Conservation (phyloP, 2,329 filamentous ascomycete species). For the Aspergillus sp. region DNA sequence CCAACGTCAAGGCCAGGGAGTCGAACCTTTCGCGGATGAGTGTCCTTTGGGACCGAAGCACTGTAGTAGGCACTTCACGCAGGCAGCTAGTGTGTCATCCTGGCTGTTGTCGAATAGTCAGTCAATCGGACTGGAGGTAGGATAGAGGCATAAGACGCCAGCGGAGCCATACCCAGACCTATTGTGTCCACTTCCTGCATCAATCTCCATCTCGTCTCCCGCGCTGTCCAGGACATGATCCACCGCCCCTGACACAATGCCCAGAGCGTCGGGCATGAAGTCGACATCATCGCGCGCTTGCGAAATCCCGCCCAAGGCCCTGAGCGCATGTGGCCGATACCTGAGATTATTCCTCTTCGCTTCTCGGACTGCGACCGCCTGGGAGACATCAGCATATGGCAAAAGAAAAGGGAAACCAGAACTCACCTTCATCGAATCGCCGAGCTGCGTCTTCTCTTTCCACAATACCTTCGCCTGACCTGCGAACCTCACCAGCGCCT, state of each 20-base stretch:
- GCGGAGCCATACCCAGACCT: conserved; percentile 19
- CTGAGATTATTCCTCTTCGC: conserved; percentile 82
- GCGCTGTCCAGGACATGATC: conserved; percentile 44
- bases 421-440: conserved; percentile 58
- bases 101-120: conserved; percentile 12
- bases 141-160: background rate
- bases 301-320: conserved; percentile 63
- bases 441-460: conserved; percentile 49
- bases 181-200: conserved; percentile 40
- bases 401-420: conserved; percentile 3
- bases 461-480: conserved; percentile 53
- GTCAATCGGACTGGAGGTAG: conserved; percentile 1
- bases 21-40: conserved; percentile 17
- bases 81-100: conserved; percentile 30
- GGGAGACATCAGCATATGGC: conserved; percentile 11
- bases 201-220: conserved; percentile 61
- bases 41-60: conserved; percentile 24
- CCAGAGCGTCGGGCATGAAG: conserved; percentile 57
- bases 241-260: conserved; percentile 55
- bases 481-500: conserved; percentile 69
- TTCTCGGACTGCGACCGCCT: conserved; percentile 67
- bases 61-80: conserved; percentile 30
- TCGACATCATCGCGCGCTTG: conserved; percentile 58
- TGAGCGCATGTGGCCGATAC: conserved; percentile 69
- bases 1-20: background rate